Evolutionary conservation across 129 eudicot species (phyloP), one percentile per base, ranked within the genome.

Genomic region (Glebionis coronaria): DNA sequence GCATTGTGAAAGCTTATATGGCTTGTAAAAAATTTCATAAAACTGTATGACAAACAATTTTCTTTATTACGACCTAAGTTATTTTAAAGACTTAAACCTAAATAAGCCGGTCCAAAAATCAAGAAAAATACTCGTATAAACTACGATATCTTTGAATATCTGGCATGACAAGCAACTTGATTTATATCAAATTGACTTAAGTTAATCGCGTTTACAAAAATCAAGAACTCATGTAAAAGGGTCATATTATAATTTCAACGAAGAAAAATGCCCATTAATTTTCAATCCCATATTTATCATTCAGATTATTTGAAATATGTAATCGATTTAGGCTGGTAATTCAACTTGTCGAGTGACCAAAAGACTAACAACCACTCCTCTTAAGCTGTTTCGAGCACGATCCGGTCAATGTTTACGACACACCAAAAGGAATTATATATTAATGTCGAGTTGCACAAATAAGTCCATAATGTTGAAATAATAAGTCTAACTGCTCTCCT

Each of bases 381-480:
- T 49, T 49, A 49, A 49, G 54, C 8, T 49, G 54, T 14, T 15
- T 49, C 54, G 13, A 49, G 2, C 14, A 9, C 14, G 9, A 3
- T 23, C 40, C 12, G 1, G 66, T 58, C 27, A 61, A 27, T 59
- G n/a, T 19, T 70, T 29, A 12, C 47, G 19, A 28, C 60, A 46
- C 5, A 6, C n/a, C n/a, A n/a, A n/a, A n/a, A 44, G 5, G 15
- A 29, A 58, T 47, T 10, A 31, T 16, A 7, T n/a, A 14, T 65
- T 20, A 2, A 70, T 70, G 23, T 47, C 31, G 28, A 70, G 29
- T 35, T 23, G n/a, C 27, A 10, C 18, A 57, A 25, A 46, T 46
- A 70, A 70, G 67, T 70, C 67, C 67, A 59, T 15, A 16, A 12
- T 58, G 68, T 70, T 60, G 68, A 70, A 58, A 46, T 16, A n/a